Evolutionary conservation across 2,329 filamentous ascomycete genomes (phyloP), one percentile per base, ranked within the genome.

Genomic region (Aspergillus clavatus): DNA sequence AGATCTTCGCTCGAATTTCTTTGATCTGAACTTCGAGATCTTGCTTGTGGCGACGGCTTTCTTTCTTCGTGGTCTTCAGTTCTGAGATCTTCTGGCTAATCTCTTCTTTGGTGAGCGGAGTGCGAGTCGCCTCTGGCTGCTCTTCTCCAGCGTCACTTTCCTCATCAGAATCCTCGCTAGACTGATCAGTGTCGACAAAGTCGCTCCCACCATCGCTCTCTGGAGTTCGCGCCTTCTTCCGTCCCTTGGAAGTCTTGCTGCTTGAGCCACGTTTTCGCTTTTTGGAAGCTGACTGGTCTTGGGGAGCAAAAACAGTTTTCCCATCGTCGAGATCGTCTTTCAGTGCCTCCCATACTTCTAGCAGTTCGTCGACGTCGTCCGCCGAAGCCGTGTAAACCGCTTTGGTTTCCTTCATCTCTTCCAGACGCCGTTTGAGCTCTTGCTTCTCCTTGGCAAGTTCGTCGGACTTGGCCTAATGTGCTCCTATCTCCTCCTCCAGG

Each of bases 401-500:
- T 18, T 19, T 35, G 31, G 31, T 12, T 19, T 35, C 31, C 18
- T 35, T 35, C 31, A 35, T 18, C 18, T 35, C 31, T 18, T 35
- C 31, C n/a, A 35, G 31, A 4, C 31, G 31, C 31, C 18, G 31
- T 18, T 35, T 35, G 7, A 35, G 31, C 18, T 18, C 31, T 35
- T 16, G 31, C 31, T 8, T 35, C 11, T 35, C 16, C 31, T 35
- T 35, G 31, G 31, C 31, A 19, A 35, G 31, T 18, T 35, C 31
- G 2, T 35, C 31, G 4, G 31, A 35, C 10, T 35, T 19, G 1
- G 31, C 31, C 31, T 16, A 35, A 4, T 35, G 14, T 19, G 16
- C 31, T n/a, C 31, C 31, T 16, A 35, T 35, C 31, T 35, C 16
- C 14, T 35, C 31, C 1, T 66, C 60, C 2, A 74, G 56, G 1